Evolutionary conservation across 164 flowering plant species (phyloP).

Genomic region (Aristolochia californica): DNA sequence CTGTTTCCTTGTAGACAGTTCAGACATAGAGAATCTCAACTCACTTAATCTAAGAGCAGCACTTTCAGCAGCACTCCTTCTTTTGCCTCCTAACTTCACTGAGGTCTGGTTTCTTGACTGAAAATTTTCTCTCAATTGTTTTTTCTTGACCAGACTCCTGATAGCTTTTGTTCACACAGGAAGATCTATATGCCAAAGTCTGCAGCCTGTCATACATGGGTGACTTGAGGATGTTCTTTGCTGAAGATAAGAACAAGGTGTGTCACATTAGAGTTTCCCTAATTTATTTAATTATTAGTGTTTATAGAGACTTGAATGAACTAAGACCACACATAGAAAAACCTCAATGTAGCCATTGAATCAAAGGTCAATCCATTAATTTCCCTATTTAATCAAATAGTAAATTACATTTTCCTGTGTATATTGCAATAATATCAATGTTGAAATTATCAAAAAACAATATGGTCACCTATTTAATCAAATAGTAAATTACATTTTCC

Average conservation of each 20-base stretch:
- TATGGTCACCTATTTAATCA: no score
- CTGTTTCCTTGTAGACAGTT: conserved; percentile 46
- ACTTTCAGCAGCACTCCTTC: conserved; percentile 78
- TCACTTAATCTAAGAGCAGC: conserved; percentile 62
- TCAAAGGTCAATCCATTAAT: no score
- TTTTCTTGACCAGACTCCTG: not conserved
- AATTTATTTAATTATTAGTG: no score
- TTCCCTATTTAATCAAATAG: no score
- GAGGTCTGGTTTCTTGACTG: conserved; percentile 64
- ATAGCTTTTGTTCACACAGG: conserved; percentile 33
- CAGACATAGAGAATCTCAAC: conserved; percentile 46
- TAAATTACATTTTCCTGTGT: no score
- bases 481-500: no score
- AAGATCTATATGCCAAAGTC: conserved; percentile 77
- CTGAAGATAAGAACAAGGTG: conserved; percentile 93
- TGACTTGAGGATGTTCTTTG: conserved; percentile 91
- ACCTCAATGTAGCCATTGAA: no score
- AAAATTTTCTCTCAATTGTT: not conserved
- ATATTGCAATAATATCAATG: no score
- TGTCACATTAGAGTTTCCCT: conserved; percentile 1
- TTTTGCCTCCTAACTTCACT: conserved; percentile 61
- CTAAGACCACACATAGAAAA: no score
- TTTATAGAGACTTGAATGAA: no score
- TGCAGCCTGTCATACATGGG: conserved; percentile 92
- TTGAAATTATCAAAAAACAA: no score